A percentile compares a stretch with the other conserved stretches of the same genome.
Conservation (phyloP, 805 yeast genomes). For the Maudiozyma serrabonitensis region DNA sequence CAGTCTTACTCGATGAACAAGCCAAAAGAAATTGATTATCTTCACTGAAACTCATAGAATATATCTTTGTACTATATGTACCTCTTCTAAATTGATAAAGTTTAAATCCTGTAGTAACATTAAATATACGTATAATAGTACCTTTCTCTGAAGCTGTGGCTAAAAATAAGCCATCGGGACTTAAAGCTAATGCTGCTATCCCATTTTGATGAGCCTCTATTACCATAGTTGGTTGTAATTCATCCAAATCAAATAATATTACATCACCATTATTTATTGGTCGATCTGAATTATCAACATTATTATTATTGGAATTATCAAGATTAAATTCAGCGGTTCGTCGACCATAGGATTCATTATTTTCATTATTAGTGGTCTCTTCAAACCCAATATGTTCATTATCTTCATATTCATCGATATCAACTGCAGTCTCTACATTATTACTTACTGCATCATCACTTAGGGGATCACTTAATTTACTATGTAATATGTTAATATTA, state of each 20-base stretch:
- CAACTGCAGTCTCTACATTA: not conserved
- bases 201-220: conserved; percentile 67
- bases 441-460: not conserved
- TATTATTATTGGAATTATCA: not conserved
- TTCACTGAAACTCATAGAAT: conserved; percentile 63
- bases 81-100: conserved; percentile 65
- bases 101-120: conserved; percentile 48
- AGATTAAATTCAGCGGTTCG: not conserved
- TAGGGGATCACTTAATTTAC: not conserved
- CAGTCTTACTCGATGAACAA: conserved; percentile 81
- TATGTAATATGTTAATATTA: conserved; percentile 12
- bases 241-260: conserved; percentile 50
- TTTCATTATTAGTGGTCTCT: conserved; percentile 32
- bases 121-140: conserved; percentile 62
- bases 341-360: not conserved
- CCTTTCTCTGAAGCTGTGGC: conserved; percentile 76
- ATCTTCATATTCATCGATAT: not conserved
- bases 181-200: conserved; percentile 51
- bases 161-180: conserved; percentile 52
- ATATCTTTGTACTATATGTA: conserved; percentile 72
- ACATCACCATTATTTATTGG: conserved; percentile 44
- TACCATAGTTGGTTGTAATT: conserved; percentile 54
- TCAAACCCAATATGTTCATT: too few species aligned
- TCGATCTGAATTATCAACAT: not conserved
- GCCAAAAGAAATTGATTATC: conserved; percentile 70